Base-by-base conservation (phyloP, 2,329 filamentous ascomycete species). In the Venturiaceae sp. region DNA sequence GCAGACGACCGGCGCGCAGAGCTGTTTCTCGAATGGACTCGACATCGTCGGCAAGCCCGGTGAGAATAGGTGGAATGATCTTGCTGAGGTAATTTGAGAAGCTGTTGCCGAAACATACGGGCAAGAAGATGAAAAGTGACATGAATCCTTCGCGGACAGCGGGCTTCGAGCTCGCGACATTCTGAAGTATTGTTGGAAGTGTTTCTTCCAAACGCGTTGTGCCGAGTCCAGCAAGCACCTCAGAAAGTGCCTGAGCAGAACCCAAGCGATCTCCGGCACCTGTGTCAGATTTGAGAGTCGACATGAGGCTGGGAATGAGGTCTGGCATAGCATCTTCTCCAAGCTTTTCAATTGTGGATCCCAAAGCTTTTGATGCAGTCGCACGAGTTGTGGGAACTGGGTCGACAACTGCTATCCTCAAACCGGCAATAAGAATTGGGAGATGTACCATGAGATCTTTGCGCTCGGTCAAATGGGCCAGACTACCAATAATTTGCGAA, bases 41-140 rank as follows among this genome's bases (percentile, higher is more conserved):
- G 57, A 97, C 80, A 67, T 99, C 94, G 70, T 99, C 94, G 34
- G 94, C 95, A 71, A 99, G 80, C 66, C 95, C 95, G 63, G 90
- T 85, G 63, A 99, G 80, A 66, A 99, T 97, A 21, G 94, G 88
- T 19, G 94, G 95, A 66, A 99, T 96, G 67, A 99, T 96, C 69
- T 86, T 91, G 74, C 86, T 90, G 61, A 99, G 86, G 69, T 99
- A 99, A 69, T 90, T 91, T 65, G 94, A 88, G 68, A 99, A 99
- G 72, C 92, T 95, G 80, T 99, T 99, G 67, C 94, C 94, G 67
- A 99, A 99, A 75, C 94, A 99, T 57, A 96, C 94, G 13, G 94
- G 94, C 76, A 99, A 84, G 82, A 96, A 99, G 64, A 99, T 97
- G 75, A 99, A 99, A 41, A 99, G 82, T 7, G 94, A 96, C 94